Percentiles rank a stretch among this genome's conserved stretches.
Evolutionary conservation across 2,329 filamentous ascomycete genomes (phyloP).

Genomic region (Alternaria viburni): DNA sequence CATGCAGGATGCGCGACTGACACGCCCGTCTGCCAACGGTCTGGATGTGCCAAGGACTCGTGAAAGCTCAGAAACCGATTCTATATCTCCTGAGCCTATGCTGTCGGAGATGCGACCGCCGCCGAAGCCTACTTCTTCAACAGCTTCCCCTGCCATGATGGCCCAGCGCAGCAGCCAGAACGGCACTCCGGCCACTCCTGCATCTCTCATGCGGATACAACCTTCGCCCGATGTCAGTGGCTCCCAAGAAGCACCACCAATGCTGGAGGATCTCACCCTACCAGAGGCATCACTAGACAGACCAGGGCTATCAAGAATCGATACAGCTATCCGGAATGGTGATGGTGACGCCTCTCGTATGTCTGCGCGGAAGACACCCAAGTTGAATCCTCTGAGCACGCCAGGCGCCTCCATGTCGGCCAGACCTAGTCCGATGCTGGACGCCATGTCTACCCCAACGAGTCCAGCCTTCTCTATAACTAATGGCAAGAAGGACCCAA

Average conservation of each 20-base stretch:
- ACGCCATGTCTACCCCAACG: slow-evolving; percentile 60
- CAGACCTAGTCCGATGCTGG: slow-evolving; percentile 59
- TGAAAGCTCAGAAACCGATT: slow-evolving; percentile 55
- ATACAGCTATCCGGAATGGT: slow-evolving; percentile 58
- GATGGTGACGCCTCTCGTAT: slow-evolving; percentile 63
- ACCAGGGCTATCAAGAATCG: slow-evolving; percentile 58
- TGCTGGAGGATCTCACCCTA: slow-evolving; percentile 69
- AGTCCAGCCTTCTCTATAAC: slow-evolving; percentile 41
- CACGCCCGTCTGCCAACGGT: slow-evolving; percentile 29
- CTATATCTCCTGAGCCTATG: slow-evolving; percentile 57
- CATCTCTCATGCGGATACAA: slow-evolving; percentile 75
- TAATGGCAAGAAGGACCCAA: slow-evolving; percentile 40
- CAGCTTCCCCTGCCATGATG: slow-evolving; percentile 70
- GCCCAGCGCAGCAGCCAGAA: slow-evolving; percentile 50
- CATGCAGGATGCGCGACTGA: slow-evolving; percentile 45
- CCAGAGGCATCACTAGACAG: slow-evolving; percentile 68
- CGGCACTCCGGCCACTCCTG: slow-evolving; percentile 70
- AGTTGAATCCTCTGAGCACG: slow-evolving; percentile 64
- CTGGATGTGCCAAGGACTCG: slow-evolving; percentile 35
- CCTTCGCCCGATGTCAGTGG: slow-evolving; percentile 43
- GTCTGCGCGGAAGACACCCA: slow-evolving; percentile 72
- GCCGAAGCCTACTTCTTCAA: slow-evolving; percentile 68
- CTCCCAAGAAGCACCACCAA: slow-evolving; percentile 31
- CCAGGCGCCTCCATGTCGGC: slow-evolving; percentile 42
- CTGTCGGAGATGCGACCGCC: slow-evolving; percentile 63